Base-by-base conservation (phyloP, 1,139 yeast species). In the Candida sp. region DNA sequence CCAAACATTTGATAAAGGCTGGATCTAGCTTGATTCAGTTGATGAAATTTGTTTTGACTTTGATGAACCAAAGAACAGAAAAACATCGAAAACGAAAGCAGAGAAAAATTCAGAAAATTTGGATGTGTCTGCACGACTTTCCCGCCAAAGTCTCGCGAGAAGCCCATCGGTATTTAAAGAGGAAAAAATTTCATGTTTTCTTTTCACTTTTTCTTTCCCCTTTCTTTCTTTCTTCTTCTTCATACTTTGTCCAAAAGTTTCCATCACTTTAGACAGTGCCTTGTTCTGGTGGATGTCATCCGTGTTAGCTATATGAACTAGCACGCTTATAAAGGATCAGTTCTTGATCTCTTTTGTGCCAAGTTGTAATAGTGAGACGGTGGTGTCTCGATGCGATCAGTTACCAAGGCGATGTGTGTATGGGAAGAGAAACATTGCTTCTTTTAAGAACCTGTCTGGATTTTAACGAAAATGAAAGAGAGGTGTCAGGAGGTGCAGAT, bases 401-500 rank as follows among this genome's bases (percentile, higher is more conserved):
- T 62, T 59, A 59, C 52, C 58, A 61, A 62, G 72, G 81, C 78
- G 81, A 77, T 77, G 67, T 51, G 77, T 65, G 71, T 78, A 73
- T 73, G 82, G 81, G 75, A 60, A 77, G 78, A 77, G 45, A 48
- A 50, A 69, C 73, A 46, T 47, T 67, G 76, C 64, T 63, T 66
- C 76, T 70, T 66, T 69, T 74, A 77, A 77, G 81, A 77, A 77
- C 82, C 72, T 77, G 81, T 77, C 81, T 77, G 82, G 81, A 77
- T 22, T 35, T 27, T 34, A n/a, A 54, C 60, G 54, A 56, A 56
- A 35, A 63, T 77, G 82, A 77, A 73, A 77, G 81, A 77, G 81
- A 77, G 81, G 82, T 77, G 82, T 77, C 82, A 77, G 81, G 61
- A 64, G 81, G 67, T 73, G 65, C 81, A 70, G 49, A 77, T 68